Base-by-base conservation (phyloP, 2,329 filamentous ascomycete species). In the Phialophora verrucosa region DNA sequence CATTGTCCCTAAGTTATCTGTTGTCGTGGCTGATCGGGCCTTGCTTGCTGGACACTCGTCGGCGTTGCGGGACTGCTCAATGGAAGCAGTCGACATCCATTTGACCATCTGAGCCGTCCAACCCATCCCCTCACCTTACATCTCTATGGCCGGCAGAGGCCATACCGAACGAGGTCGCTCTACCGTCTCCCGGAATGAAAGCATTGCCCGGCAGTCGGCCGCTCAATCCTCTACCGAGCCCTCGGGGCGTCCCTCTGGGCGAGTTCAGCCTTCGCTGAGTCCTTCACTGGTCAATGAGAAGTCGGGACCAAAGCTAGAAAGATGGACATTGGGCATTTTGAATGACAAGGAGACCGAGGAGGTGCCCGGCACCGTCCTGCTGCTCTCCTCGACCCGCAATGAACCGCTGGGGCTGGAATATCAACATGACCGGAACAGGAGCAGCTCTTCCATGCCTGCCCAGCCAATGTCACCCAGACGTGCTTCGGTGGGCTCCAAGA, bases 341-440 rank as follows among this genome's bases (percentile, higher is more conserved):
- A 93, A 92, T 74, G 92, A 95, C 73, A 86, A 82, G 56, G 78
- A 89, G 64, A 97, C 93, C 0, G 90, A 95, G 69, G 91, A 96
- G 79, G 93, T 97, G 12, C 93, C 93, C 71, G 92, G 87, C 60
- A 88, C 87, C 14, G 81, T 89, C 49, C 81, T 89, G 53, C 81
- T 89, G 6, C 81, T 89, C 42, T 85, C 86, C 7, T 82, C 84
- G 56, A 82, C 87, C 66, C 84, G 83, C 72, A 89, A 89, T 76
- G 86, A 88, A 72, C 87, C 87, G 7, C 77, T 89, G 31, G 87
- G 87, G 66, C 76, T 88, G 63, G 82, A 83, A 76, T 78, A 87
- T 83, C 80, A 92, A 82, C 64, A 83, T 79, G 20, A 87, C 85
- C 3, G 77, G 82, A 29, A 50, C 44, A 61, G 60, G 57, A 63